A percentile compares a stretch with the other conserved stretches of the same genome.
Conservation (phyloP, 305 asterid species). For the Solanum hybrid region DNA sequence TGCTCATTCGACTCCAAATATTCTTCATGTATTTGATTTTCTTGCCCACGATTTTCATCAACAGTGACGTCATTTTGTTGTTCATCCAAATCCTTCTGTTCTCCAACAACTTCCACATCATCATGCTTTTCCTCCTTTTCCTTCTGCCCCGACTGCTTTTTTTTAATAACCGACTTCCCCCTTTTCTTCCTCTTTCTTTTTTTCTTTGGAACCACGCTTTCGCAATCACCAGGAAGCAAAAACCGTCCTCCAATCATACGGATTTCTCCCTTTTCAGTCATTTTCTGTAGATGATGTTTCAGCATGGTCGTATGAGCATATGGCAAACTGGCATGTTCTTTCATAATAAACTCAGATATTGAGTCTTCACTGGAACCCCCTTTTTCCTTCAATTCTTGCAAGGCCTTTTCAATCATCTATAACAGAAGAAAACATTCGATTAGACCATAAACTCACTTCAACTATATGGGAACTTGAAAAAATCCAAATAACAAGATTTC, state of each 20-base stretch:
- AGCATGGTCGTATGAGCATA: slow-evolving; percentile 42
- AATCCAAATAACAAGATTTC: neutral
- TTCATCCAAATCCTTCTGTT: slow-evolving; percentile 6
- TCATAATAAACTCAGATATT: slow-evolving; percentile 33
- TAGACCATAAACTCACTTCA: neutral
- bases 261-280: slow-evolving; percentile 26
- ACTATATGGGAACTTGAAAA: neutral
- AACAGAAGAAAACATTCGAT: neutral
- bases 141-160: slow-evolving; percentile 11
- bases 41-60: slow-evolving; percentile 2
- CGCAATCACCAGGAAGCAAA: slow-evolving; percentile 17
- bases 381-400: slow-evolving; percentile 29
- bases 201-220: neutral
- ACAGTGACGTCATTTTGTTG: slow-evolving; percentile 6
- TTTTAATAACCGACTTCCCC: slow-evolving; percentile 23
- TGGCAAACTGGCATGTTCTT: slow-evolving; percentile 37
- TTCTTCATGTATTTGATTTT: neutral
- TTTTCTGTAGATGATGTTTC: slow-evolving; percentile 36
- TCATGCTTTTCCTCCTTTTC: neutral
- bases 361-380: slow-evolving; percentile 43
- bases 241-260: slow-evolving; percentile 10
- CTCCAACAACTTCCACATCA: neutral
- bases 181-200: slow-evolving; percentile 18
- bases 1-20: neutral
- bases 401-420: slow-evolving; percentile 55